These are phyloP conservation scores for Cinnamomum micranthum DNA, from an alignment of 164 flowering plant genomes.

Conservation along the genomic window DNA sequence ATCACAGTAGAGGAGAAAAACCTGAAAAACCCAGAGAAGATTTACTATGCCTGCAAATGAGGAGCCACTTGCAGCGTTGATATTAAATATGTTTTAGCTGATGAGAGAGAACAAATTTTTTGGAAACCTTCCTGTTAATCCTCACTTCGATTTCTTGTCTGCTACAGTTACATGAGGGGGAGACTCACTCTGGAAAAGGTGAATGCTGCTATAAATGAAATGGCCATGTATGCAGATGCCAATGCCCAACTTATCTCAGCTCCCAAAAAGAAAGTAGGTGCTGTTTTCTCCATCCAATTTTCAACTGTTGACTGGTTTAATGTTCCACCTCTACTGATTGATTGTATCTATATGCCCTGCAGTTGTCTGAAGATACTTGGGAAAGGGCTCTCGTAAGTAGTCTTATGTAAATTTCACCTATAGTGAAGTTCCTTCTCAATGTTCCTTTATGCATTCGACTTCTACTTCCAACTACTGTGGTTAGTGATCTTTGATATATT, in stretches of 20 bases:
- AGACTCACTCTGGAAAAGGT: conserved; percentile 88
- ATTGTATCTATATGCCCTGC: conserved; percentile 24
- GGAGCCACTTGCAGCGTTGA: not conserved
- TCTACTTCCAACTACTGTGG: not conserved
- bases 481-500: not conserved
- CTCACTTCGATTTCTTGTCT: not conserved
- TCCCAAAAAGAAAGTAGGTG: conserved; percentile 70
- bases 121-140: not conserved
- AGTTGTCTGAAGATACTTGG: conserved; percentile 71
- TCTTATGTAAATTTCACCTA: conserved; percentile 2
- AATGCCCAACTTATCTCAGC: conserved; percentile 77
- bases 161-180: conserved; percentile 90
- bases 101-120: not conserved
- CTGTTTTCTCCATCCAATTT: not conserved
- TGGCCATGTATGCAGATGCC: conserved; percentile 88
- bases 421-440: not conserved
- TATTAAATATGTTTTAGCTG: not conserved
- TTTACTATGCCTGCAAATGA: not conserved
- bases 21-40: not conserved
- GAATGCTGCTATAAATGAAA: conserved; percentile 83
- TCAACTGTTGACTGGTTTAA: not conserved
- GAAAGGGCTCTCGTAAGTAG: conserved; percentile 83
- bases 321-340: conserved; percentile 20
- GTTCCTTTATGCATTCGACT: not conserved
- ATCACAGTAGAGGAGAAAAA: too few relatives aligned